Conservation (phyloP, 179 eudicot genomes). For the Camellia oleifera region DNA sequence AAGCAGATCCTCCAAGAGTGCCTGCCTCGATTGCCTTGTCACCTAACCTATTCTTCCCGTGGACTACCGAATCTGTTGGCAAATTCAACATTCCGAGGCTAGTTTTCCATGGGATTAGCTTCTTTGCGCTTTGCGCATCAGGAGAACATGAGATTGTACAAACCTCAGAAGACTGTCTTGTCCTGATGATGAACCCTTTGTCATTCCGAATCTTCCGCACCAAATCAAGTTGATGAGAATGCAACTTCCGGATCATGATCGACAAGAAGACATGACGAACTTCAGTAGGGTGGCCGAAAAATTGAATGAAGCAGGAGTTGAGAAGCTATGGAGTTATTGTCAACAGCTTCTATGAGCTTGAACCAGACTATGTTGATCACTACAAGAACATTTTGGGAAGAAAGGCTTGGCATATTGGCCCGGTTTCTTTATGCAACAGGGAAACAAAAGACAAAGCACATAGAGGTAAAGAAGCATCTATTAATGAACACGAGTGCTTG, state of each 20-base stretch:
- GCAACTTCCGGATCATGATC: slow-evolving; percentile 14
- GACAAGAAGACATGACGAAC: neutral
- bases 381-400: slow-evolving; percentile 35
- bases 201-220: slow-evolving; percentile 44
- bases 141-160: slow-evolving; percentile 24
- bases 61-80: slow-evolving; percentile 43
- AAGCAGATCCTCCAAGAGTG: slow-evolving; percentile 28
- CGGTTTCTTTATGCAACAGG: slow-evolving; percentile 35
- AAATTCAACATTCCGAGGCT: slow-evolving; percentile 43
- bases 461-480: slow-evolving; percentile 37
- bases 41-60: slow-evolving; percentile 53
- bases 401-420: slow-evolving; percentile 60
- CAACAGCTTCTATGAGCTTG: slow-evolving; percentile 63
- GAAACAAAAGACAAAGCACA: slow-evolving; percentile 25
- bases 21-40: slow-evolving; percentile 40
- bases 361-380: slow-evolving; percentile 43
- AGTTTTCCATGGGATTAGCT: slow-evolving; percentile 38
- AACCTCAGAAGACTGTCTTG: slow-evolving; percentile 29
- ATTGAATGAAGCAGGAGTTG: slow-evolving; percentile 28
- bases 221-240: slow-evolving; percentile 21
- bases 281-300: neutral
- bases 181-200: slow-evolving; percentile 41
- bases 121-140: slow-evolving; percentile 27
- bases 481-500: slow-evolving; percentile 37
- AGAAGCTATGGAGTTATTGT: slow-evolving; percentile 42